These are phyloP conservation scores for Candida multigemmis DNA, from an alignment of 805 yeast species.

Conservation along the genomic window DNA sequence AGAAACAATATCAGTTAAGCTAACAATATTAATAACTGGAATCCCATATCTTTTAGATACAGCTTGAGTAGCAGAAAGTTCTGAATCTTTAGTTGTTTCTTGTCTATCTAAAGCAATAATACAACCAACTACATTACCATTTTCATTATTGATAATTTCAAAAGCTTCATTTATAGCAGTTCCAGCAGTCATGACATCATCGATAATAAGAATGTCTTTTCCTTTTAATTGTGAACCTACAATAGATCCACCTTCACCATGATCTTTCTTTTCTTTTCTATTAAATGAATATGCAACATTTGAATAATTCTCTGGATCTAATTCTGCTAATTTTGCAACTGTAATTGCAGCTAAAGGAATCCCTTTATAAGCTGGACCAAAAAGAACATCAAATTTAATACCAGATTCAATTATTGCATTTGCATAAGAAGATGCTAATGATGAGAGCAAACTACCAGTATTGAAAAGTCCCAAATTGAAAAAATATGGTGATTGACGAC, in stretches of 20 bases:
- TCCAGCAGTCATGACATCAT: slow-evolving; percentile 98
- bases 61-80: slow-evolving; percentile 70
- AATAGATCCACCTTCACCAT: slow-evolving; percentile 95
- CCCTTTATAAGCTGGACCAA: slow-evolving; percentile 98
- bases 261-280: slow-evolving; percentile 94
- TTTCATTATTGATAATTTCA: slow-evolving; percentile 57
- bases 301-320: slow-evolving; percentile 72
- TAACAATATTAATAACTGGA: slow-evolving; percentile 79
- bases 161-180: slow-evolving; percentile 96
- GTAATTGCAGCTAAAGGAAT: slow-evolving; percentile 92
- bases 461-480: slow-evolving; percentile 89
- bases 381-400: slow-evolving; percentile 78
- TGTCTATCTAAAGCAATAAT: slow-evolving; percentile 93
- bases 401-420: slow-evolving; percentile 75
- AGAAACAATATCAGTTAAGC: slow-evolving; percentile 62
- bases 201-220: slow-evolving; percentile 76
- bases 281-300: slow-evolving; percentile 84
- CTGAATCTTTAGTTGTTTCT: slow-evolving; percentile 68
- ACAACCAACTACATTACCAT: slow-evolving; percentile 73
- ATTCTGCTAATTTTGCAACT: slow-evolving; percentile 84
- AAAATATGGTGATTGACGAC: slow-evolving; percentile 91
- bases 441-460: slow-evolving; percentile 70
- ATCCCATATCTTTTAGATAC: slow-evolving; percentile 65
- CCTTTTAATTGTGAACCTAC: slow-evolving; percentile 75
- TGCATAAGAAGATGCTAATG: slow-evolving; percentile 84